These are phyloP conservation scores for Pythium sukuiense DNA, from an alignment of 352 stramenopile genomes.

Conservation along the genomic window DNA sequence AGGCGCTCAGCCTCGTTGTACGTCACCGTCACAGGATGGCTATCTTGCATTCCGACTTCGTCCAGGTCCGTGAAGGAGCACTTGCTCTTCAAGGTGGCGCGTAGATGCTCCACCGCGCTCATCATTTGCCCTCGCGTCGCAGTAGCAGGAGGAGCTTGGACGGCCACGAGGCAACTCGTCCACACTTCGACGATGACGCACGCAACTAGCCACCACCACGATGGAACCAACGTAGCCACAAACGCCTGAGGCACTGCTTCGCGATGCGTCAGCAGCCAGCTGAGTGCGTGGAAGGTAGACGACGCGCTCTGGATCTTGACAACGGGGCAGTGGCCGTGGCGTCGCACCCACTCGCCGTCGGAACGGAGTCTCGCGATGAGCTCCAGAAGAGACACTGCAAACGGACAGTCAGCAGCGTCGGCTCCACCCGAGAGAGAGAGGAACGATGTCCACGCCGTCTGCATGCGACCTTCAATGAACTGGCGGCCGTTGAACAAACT, in stretches of 20 bases:
- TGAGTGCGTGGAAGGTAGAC: conserved; percentile 10
- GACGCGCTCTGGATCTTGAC: not conserved
- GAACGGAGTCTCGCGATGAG: not conserved
- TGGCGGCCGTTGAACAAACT: not conserved
- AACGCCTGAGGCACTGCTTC: not conserved
- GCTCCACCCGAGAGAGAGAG: not conserved
- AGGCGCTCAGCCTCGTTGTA: not conserved
- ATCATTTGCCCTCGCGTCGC: not conserved
- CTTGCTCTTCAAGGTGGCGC: not conserved
- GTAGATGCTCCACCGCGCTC: not conserved
- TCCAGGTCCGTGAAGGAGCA: conserved; percentile 1
- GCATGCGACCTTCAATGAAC: not conserved
- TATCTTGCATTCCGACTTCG: too few relatives aligned
- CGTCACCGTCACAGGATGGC: not conserved
- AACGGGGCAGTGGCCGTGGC: too few relatives aligned
- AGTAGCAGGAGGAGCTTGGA: not conserved
- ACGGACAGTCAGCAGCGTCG: not conserved
- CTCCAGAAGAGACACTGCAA: not conserved
- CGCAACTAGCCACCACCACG: conserved; percentile 25
- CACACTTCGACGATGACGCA: conserved; percentile 12
- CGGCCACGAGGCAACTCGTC: conserved; percentile 4
- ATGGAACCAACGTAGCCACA: not conserved
- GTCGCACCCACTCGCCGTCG: not conserved
- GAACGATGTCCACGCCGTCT: not conserved
- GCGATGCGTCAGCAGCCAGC: conserved; percentile 13